Base-by-base conservation (phyloP, 2,329 filamentous ascomycete genomes). In the Talaromyces sp. region DNA sequence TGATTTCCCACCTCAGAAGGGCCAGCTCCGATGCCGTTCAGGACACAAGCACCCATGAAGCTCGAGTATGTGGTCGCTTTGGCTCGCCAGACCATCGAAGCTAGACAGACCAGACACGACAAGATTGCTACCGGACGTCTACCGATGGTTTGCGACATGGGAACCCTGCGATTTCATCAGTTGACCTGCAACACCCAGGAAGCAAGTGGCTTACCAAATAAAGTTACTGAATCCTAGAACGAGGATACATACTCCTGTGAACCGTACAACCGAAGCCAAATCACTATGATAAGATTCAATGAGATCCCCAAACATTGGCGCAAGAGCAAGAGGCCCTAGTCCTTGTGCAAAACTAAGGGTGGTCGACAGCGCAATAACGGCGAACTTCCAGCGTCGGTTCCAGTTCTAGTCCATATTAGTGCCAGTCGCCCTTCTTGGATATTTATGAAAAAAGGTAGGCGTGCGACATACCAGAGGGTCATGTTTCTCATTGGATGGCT, bases 41-140 rank as follows among this genome's bases (percentile, higher is more conserved):
- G 31, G 14, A 87, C 79, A 64, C 79, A 87, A 59, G 83, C 87
- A 4, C 86, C 87, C 85, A 90, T 88, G 71, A 89, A 89, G 58
- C 83, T 85, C 60, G 78, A 77, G 70, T 90, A 89, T 0, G 80
- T 81, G 16, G 78, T 83, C 6, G 87, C 86, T 58, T 77, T 77
- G 0, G 86, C 87, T 67, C 86, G 81, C 86, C 85, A 87, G 66
- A 87, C 84, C 27, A 80, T 81, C 16, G 82, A 83, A 3, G 76
- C 81, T 33, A 86, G 76, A 69, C 82, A 85, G 66, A 87, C 78
- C 39, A 86, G 69, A 16, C 82, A 81, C 3, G 83, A 85, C 57
- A 81, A 70, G 45, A 87, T 82, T 61, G 81, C 79, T 1, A 86
- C 85, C 0, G 84, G 83, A 43, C 85, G 80, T 58, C 85, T 78